Evolutionary conservation across 129 eudicot genomes (phyloP), one percentile per base, ranked within the genome.

Genomic region (Chrysanthemum makinoi): DNA sequence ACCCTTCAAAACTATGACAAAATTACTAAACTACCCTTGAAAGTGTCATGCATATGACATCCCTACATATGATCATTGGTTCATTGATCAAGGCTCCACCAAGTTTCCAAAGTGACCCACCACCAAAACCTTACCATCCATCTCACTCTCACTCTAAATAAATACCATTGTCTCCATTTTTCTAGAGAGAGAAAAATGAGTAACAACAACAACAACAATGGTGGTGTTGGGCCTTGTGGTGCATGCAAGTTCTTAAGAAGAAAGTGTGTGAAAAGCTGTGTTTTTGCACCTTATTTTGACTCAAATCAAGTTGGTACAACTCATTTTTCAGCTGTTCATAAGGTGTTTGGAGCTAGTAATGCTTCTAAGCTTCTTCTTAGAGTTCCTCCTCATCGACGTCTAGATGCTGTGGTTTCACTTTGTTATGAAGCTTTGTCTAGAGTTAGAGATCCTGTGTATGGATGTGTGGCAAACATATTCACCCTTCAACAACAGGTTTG

Each of bases 281-380:
- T 89, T 18, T 86, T 89, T 75, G 93, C 93, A 61, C 93, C 93
- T 0, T 84, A 86, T 69, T 89, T 89, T 53, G 96, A 84, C 85
- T 66, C 96, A 1, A 85, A 86, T 14, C 87, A 89, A 58, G 35
- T 28, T 28, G 96, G 96, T 24, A 76, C 90, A 0, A 53, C 81
- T 50, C 88, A 86, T 65, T 89, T 89, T 66, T 93, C 96, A 6
- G 96, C 96, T 47, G 93, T 89, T 15, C 96, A 89, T 66, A 78
- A 79, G 78, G 93, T 86, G 72, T 89, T 89, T 62, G 96, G 96
- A 13, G 96, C 96, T 33, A 89, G 96, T 80, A 89, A 89, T 74
- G 93, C 89, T 39, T 76, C 96, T 62, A 89, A 89, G 79, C 59
- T 89, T 73, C 86, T 89, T 43, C 81, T 77, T 8, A 57, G 83